These are phyloP conservation scores for Apiospora phragmitis DNA, from an alignment of 2,329 filamentous ascomycete genomes.

Conservation along the genomic window DNA sequence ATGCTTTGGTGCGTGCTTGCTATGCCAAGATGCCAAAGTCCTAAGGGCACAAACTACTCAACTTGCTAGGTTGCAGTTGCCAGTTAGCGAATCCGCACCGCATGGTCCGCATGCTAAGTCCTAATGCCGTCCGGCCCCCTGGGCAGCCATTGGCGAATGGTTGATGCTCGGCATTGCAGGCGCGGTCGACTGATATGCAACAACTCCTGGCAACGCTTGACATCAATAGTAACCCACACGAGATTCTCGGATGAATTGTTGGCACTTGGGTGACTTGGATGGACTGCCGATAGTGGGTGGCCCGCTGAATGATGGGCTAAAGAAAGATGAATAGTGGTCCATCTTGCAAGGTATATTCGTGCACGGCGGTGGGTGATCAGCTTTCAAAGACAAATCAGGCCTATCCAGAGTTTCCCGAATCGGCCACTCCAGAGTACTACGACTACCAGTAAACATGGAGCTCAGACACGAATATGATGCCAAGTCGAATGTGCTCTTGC, in stretches of 20 bases:
- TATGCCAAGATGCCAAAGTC: not conserved
- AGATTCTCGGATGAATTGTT: not conserved
- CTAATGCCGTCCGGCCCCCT: not conserved
- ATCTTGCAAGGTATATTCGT: not conserved
- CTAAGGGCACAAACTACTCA: not conserved
- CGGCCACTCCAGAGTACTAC: not conserved
- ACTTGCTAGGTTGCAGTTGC: not conserved
- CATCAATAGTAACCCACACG: not conserved
- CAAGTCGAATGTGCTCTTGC: not conserved
- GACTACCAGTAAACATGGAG: not conserved
- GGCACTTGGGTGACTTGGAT: too few relatives aligned
- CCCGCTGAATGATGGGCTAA: not conserved
- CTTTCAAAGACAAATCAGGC: not conserved
- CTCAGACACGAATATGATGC: not conserved
- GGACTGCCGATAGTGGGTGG: not conserved
- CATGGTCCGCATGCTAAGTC: not conserved
- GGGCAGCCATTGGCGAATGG: not conserved
- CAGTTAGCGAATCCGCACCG: not conserved
- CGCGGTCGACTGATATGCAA: not conserved
- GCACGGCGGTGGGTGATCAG: not conserved
- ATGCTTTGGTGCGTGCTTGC: not conserved
- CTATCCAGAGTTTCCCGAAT: not conserved
- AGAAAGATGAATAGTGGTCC: constrained; percentile 5
- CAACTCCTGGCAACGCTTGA: not conserved
- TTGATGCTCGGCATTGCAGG: not conserved